phyloP scores from a whole-genome alignment of 73 alveolate genomes.

The Paramecium biaurelia region DNA sequence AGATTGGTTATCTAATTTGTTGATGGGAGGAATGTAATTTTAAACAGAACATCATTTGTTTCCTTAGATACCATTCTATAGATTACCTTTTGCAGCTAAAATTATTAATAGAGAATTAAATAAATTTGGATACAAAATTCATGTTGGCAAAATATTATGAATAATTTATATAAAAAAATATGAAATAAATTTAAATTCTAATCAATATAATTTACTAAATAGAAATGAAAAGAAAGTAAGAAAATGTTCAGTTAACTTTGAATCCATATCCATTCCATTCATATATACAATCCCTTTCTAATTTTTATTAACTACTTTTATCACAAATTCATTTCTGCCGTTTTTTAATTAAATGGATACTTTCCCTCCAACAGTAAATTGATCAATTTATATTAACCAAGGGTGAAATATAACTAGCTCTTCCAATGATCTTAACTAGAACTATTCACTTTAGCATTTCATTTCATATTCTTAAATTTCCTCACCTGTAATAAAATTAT shows the following conservation, averaged over 20 bases:
- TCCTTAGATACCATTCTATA: constrained; percentile 62
- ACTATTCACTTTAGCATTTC: neutral
- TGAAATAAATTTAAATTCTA: neutral
- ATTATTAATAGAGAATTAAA: constrained; percentile 53
- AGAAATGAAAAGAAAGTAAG: neutral
- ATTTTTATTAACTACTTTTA: neutral
- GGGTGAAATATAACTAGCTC: neutral
- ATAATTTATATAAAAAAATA: neutral
- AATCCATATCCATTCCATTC: constrained; percentile 31
- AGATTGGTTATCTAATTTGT: constrained; percentile 50
- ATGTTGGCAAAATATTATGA: constrained; percentile 20
- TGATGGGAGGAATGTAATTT: constrained; percentile 68
- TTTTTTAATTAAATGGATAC: neutral
- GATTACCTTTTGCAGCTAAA: constrained; percentile 58
- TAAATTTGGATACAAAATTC: constrained; percentile 42
- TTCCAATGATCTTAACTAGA: neutral
- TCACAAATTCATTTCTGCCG: neutral
- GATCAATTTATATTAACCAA: neutral
- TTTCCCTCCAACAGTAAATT: neutral
- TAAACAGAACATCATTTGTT: constrained; percentile 63
- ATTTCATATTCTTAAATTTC: neutral
- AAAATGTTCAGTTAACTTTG: neutral
- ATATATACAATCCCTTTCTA: neutral
- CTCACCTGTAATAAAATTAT: neutral
- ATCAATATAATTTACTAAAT: neutral